Evolutionary conservation across 2,329 filamentous ascomycete genomes (phyloP), one percentile per base, ranked within the genome.

Genomic region (Alternaria gansuensis): DNA sequence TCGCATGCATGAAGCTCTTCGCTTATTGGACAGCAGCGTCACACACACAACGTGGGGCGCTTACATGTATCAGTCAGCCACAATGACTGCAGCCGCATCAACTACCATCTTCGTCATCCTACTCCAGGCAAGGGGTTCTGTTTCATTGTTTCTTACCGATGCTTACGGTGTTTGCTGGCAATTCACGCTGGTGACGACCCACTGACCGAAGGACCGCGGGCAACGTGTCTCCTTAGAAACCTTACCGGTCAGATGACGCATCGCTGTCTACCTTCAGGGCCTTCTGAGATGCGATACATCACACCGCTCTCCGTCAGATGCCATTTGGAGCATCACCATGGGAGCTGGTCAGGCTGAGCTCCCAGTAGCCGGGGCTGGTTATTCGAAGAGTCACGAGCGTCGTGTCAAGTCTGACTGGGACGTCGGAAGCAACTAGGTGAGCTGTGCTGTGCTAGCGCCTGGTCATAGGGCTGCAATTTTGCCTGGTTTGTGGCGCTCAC

Each of bases 161-260:
- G 52, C 36, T 45, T 17, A 21, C 28, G 31, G 28, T 41, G 40
- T 53, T 56, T 60, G 64, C 57, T 65, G 62, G 64, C 63, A 59
- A 26, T 49, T 34, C 37, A 34, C 37, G 51, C 23, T 37, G 62
- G 45, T 55, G 41, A 34, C 26, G 59, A 59, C 54, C 62, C 59
- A 63, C 62, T 54, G 53, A 45, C 57, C 57, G 54, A 40, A 46
- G 55, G 51, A 53, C 62, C 64, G 54, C 52, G n/a, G 54, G 59
- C 64, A 54, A 64, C 64, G 64, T 66, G 64, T 64, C 59, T 60
- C 54, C 49, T 33, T 56, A 57, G 45, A 48, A 50, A 39, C 51
- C 33, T 50, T 54, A 54, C 54, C 45, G 46, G 54, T 55, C 36
- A 52, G 40, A 51, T 64, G 60, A 58, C 53, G 52, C 57, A 52